phyloP scores from a whole-genome alignment of 768 basidiomycete species.

The Phlebiopsis flavidoalba region DNA sequence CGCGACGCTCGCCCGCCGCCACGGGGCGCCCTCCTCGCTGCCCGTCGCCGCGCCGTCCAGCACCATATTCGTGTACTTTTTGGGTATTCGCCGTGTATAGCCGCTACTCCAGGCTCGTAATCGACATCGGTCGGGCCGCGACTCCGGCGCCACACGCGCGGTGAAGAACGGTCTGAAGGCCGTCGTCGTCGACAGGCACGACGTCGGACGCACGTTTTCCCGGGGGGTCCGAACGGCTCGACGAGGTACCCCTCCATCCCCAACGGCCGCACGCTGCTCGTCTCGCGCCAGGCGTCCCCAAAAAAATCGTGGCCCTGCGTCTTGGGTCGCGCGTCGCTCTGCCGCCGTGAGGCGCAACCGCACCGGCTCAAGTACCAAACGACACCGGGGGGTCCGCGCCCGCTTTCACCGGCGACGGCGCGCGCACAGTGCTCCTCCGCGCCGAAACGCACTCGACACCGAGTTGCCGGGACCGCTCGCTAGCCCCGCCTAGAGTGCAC shows the following conservation, averaged over 20 bases:
- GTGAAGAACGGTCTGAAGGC: background rate
- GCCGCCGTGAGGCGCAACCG: too few relatives aligned
- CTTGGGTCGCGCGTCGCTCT: background rate
- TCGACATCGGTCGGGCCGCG: background rate
- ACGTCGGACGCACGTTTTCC: background rate
- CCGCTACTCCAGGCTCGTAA: background rate
- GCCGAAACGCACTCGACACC: too few relatives aligned
- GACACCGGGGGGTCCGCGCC: background rate
- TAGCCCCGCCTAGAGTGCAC: too few relatives aligned
- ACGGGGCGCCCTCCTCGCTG: background rate
- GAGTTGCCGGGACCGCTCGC: too few relatives aligned
- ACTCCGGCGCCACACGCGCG: background rate
- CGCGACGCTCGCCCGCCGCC: background rate
- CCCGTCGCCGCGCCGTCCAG: background rate
- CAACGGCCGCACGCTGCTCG: background rate
- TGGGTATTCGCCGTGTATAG: background rate
- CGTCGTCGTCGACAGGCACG: background rate
- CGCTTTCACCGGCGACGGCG: background rate
- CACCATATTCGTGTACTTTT: background rate
- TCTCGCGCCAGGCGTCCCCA: background rate
- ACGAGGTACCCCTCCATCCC: background rate
- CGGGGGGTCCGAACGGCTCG: conserved; percentile 1
- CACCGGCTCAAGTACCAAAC: background rate
- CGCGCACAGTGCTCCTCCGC: background rate
- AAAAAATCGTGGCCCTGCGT: background rate